Evolutionary conservation across 257 asterid species (phyloP).

Genomic region (Solanum raphanifolium): DNA sequence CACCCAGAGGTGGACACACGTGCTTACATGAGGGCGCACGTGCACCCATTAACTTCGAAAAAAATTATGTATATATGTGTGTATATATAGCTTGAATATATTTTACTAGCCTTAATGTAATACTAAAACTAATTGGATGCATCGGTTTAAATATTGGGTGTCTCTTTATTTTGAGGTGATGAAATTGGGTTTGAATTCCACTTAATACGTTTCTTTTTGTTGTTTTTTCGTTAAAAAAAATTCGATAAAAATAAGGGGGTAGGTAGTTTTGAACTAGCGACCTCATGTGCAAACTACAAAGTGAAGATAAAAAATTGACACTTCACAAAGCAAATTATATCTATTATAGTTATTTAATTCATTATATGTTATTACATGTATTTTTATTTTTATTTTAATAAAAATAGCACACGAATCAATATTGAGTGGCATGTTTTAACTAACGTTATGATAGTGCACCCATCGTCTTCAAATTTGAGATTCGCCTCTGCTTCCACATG

Average conservation of each 20-base stretch:
- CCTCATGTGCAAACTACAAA: no score
- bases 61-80: no score
- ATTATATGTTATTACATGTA: not conserved
- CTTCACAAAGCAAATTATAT: not conserved
- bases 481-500: not conserved
- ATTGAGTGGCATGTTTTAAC: not conserved
- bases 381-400: no score
- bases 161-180: not conserved
- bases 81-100: not conserved
- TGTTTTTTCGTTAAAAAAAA: no score
- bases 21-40: no score
- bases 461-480: not conserved
- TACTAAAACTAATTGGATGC: not conserved
- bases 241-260: not conserved
- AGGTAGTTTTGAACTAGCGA: not conserved
- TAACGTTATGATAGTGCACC: not conserved
- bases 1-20: not conserved
- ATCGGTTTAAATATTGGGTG: not conserved
- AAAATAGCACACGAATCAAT: not conserved
- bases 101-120: not conserved
- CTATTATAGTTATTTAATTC: not conserved
- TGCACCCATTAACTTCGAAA: not conserved
- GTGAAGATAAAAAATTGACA: not conserved
- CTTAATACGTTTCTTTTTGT: not conserved
- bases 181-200: no score